Conservation (phyloP, 2,329 filamentous ascomycete species). For the Cordyceps fumosorosea region DNA sequence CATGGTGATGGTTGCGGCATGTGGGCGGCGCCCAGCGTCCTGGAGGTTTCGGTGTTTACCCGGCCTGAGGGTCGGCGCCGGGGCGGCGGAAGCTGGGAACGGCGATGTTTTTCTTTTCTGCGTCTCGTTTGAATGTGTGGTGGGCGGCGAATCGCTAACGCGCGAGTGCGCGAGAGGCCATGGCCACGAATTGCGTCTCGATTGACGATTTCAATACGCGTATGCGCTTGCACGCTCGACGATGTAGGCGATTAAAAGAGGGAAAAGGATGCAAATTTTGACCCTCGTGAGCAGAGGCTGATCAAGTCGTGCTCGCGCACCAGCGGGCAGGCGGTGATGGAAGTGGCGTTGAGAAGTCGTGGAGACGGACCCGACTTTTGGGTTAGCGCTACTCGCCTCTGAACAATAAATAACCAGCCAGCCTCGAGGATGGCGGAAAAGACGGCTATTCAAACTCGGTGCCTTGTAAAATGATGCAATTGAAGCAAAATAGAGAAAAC, state of each 20-base stretch:
- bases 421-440: background rate
- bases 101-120: background rate
- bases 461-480: no score
- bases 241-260: background rate
- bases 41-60: background rate
- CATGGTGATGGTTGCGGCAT: constrained; percentile 1
- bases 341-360: constrained; percentile 1
- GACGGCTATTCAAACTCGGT: background rate
- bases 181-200: background rate
- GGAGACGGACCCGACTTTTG: background rate
- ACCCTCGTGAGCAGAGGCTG: background rate
- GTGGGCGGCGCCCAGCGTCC: background rate
- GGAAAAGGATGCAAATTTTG: background rate
- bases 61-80: background rate
- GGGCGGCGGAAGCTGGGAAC: background rate
- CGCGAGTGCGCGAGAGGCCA: background rate
- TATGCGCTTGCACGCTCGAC: background rate
- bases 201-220: background rate
- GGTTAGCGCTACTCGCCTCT: background rate
- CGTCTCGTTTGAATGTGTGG: no score
- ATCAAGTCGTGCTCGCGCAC: background rate
- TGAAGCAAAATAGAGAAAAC: no score
- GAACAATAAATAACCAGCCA: background rate
- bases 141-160: constrained; percentile 1
- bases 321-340: background rate